Evolutionary conservation across 345 rosid genomes (phyloP).

Genomic region (Arabidopsis arenosa): DNA sequence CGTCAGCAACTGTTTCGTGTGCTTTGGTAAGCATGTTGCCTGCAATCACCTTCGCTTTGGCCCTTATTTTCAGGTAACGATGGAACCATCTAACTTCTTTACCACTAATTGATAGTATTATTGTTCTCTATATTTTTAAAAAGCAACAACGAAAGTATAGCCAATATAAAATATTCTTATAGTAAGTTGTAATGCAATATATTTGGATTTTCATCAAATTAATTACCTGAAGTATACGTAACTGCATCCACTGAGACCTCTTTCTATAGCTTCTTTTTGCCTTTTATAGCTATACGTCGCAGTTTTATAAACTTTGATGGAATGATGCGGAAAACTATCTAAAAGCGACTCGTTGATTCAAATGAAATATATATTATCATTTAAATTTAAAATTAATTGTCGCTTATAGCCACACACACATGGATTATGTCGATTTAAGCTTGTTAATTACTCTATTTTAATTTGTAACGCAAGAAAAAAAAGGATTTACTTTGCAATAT

Average conservation of each 20-base stretch:
- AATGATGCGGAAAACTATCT: slow-evolving; percentile 1
- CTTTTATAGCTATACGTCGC: neutral
- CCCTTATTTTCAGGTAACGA: slow-evolving; percentile 58
- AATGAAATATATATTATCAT: neutral
- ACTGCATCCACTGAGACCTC: neutral
- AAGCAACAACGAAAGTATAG: neutral
- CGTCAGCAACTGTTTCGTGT: slow-evolving; percentile 64
- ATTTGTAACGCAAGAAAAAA: too few species aligned
- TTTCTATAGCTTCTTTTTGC: slow-evolving; percentile 17
- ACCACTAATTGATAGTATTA: neutral
- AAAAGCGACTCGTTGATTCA: neutral
- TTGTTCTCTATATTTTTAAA: neutral
- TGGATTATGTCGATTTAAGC: neutral
- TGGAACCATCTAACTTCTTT: slow-evolving; percentile 31
- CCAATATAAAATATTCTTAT: neutral
- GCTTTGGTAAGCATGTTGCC: slow-evolving; percentile 67
- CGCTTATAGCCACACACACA: neutral
- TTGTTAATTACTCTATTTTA: neutral
- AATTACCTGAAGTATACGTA: slow-evolving; percentile 31
- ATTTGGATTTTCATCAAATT: slow-evolving; percentile 20
- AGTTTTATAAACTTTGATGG: slow-evolving; percentile 8
- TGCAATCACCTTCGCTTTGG: slow-evolving; percentile 59
- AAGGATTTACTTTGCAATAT: neutral
- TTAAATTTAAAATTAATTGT: neutral
- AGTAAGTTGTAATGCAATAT: neutral